Evolutionary conservation across 495 filamentous ascomycete genomes (phyloP).

Genomic region (Daldinia grandis): DNA sequence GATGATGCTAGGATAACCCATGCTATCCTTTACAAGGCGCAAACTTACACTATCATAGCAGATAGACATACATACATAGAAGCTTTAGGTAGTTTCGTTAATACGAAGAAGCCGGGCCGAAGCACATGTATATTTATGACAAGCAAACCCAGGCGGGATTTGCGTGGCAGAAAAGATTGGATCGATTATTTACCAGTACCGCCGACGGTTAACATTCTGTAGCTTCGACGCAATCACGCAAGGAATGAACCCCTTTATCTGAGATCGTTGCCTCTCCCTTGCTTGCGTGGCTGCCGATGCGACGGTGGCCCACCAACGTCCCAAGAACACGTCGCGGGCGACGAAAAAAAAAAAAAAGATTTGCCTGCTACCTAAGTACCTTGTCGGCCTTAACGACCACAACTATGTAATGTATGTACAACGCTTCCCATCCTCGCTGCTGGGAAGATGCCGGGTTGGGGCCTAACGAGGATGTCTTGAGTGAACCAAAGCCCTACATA

Average conservation of each 20-base stretch:
- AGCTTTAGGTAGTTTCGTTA: background rate
- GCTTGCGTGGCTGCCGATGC: constrained; percentile 33
- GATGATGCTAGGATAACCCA: constrained; percentile 2
- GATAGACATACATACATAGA: too few species aligned
- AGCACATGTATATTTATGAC: background rate
- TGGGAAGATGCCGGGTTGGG: background rate
- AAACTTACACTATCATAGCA: background rate
- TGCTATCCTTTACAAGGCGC: background rate
- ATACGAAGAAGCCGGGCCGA: background rate
- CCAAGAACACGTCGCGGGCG: constrained; percentile 21
- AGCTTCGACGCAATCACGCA: constrained; percentile 30
- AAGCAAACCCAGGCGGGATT: constrained; percentile 9
- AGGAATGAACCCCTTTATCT: constrained; percentile 35
- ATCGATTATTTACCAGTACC: constrained; percentile 9
- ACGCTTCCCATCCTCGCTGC: background rate
- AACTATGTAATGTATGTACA: too few species aligned
- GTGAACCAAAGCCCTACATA: too few species aligned
- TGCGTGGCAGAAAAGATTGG: constrained; percentile 7
- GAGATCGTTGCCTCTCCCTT: constrained; percentile 36
- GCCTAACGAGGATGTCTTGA: background rate
- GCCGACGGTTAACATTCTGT: background rate
- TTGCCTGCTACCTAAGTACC: background rate
- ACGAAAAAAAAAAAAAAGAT: background rate
- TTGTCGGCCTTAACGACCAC: background rate
- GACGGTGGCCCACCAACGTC: constrained; percentile 35